phyloP scores from a whole-genome alignment of 495 filamentous ascomycete species.

The Cenococcum geophilum region DNA sequence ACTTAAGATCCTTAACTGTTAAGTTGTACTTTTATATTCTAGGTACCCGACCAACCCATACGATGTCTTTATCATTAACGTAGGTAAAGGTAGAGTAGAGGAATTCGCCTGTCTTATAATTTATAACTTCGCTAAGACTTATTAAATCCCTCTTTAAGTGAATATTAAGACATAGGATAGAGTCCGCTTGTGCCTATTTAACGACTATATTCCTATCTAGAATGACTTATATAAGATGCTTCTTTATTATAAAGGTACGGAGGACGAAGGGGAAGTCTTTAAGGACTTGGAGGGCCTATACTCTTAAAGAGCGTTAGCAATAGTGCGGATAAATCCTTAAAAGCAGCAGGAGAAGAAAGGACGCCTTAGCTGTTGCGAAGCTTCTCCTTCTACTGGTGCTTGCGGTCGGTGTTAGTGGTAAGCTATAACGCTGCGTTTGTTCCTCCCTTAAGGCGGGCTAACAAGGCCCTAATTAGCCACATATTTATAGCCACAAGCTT shows the following conservation, averaged over 20 bases:
- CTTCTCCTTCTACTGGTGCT: neutral
- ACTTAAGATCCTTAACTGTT: slow-evolving; percentile 10
- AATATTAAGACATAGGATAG: slow-evolving; percentile 1
- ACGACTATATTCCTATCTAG: slow-evolving; percentile 3
- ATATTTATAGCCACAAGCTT: slow-evolving; percentile 4
- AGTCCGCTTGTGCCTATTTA: neutral
- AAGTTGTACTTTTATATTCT: slow-evolving; percentile 11
- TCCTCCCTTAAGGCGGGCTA: neutral
- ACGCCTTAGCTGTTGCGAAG: neutral
- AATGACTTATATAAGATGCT: too few relatives aligned
- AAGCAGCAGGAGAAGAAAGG: neutral
- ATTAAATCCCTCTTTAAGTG: slow-evolving; percentile 6
- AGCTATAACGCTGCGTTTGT: neutral
- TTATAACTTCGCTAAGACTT: slow-evolving; percentile 3
- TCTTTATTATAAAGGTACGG: neutral
- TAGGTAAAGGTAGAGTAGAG: slow-evolving; percentile 9
- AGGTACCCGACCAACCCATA: slow-evolving; percentile 5
- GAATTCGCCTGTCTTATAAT: slow-evolving; percentile 8
- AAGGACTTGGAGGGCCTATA: neutral
- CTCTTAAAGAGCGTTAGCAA: neutral
- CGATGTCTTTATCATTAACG: slow-evolving; percentile 1
- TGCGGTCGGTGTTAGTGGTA: neutral
- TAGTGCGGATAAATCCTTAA: neutral
- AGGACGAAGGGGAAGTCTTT: neutral
- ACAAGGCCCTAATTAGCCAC: neutral